phyloP scores from a whole-genome alignment of 352 stramenopile species.

The Phytophthora foliorum region DNA sequence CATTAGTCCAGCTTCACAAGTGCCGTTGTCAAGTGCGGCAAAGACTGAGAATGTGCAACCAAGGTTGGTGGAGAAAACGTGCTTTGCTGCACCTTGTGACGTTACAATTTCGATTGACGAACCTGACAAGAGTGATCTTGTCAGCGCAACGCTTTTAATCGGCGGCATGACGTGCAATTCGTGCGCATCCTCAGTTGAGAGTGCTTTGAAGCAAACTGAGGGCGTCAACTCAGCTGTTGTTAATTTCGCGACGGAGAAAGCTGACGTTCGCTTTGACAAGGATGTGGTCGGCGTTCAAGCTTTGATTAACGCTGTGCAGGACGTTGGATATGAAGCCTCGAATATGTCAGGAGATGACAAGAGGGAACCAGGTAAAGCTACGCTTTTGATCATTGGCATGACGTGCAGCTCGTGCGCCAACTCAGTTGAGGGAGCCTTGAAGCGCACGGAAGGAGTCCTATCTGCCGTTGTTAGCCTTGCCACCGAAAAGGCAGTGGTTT shows the following conservation, averaged over 20 bases:
- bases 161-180: conserved; percentile 93
- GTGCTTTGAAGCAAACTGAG: conserved; percentile 58
- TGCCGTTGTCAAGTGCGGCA: not conserved
- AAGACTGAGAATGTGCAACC: not conserved
- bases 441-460: conserved; percentile 69
- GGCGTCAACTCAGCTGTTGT: conserved; percentile 78
- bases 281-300: conserved; percentile 64
- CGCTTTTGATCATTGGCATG: conserved; percentile 84
- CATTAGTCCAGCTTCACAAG: not conserved
- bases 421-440: conserved; percentile 83
- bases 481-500: conserved; percentile 78
- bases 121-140: conserved; percentile 54
- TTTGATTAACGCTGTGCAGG: conserved; percentile 87
- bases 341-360: conserved; percentile 70
- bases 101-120: conserved; percentile 56
- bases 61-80: not conserved
- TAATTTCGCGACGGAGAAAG: conserved; percentile 85
- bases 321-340: conserved; percentile 29
- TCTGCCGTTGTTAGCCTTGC: conserved; percentile 81
- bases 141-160: conserved; percentile 65
- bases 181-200: conserved; percentile 87
- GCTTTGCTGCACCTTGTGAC: conserved; percentile 18
- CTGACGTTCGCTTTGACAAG: conserved; percentile 72
- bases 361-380: conserved; percentile 56
- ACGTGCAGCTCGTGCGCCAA: conserved; percentile 91